Base-by-base conservation (phyloP, 257 asterid genomes). In the Anisodus acutangulus region DNA sequence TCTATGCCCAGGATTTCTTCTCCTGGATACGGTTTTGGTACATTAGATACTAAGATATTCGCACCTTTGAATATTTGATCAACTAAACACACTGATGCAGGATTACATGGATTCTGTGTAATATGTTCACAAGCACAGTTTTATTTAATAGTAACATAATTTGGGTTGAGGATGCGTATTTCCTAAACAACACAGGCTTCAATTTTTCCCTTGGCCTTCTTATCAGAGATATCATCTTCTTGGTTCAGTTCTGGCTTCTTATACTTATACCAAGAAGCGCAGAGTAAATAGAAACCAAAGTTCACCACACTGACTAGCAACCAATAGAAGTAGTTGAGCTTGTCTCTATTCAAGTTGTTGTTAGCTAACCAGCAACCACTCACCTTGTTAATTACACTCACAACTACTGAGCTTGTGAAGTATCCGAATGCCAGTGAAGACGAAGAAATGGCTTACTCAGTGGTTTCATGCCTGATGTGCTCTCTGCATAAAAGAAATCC, bases 401-500 rank as follows among this genome's bases (percentile, higher is more conserved):
- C 98, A 49, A 87, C 93, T 71, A 93, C 88, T 10, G 97, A 83
- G 90, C 97, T 94, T 64, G 89, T 86, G 85, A 85, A 93, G 86
- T 92, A 92, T 2, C 95, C 94, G 53, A 94, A 89, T 2, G 94
- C 94, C 76, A 89, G 43, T n/a, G 97, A 93, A 81, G 93, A 90
- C 97, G 94, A 92, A 0, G 92, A 87, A 78, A 94, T 88, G 45
- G 95, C 91, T 2, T 88, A 79, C 97, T 68, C 4, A 90, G 71
- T 0, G 98, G 93, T 86, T 94, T 93, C 94, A 91, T 89, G 51
- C 92, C 92, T 0, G 81, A 68, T 5, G 97, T 91, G 86, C 93
- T 92, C 91, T 93, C 93, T 0, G 90, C 90, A 6, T 94, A 90
- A 88, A 92, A 94, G 88, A 94, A 93, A n/a, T 93, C 95, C 64